phyloP scores from a whole-genome alignment of 495 filamentous ascomycete genomes.

The Echria macrotheca region DNA sequence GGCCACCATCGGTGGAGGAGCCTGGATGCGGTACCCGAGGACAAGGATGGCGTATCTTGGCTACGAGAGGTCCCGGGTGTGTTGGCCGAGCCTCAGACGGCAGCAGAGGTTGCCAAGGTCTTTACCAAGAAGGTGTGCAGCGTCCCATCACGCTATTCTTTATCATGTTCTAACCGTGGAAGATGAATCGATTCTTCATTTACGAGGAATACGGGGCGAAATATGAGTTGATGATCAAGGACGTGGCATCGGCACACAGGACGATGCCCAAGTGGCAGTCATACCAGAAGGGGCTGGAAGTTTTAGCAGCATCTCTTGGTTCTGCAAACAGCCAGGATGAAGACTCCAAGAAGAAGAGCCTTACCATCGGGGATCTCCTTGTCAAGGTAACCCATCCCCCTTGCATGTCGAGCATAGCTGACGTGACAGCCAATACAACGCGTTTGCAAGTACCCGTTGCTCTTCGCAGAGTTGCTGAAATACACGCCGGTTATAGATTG shows the following conservation, averaged over 20 bases:
- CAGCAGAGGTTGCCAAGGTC: constrained; percentile 67
- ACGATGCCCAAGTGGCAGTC: constrained; percentile 69
- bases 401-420: constrained; percentile 16
- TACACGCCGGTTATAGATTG: constrained; percentile 80
- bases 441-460: constrained; percentile 84
- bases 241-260: constrained; percentile 62
- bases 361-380: constrained; percentile 78
- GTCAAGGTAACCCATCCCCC: constrained; percentile 62
- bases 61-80: constrained; percentile 46
- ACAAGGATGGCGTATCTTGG: constrained; percentile 36
- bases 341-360: constrained; percentile 63
- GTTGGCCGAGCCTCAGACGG: constrained; percentile 64
- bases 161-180: neutral
- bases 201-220: constrained; percentile 87
- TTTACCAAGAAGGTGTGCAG: constrained; percentile 65
- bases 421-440: constrained; percentile 71
- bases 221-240: constrained; percentile 76
- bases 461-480: constrained; percentile 77
- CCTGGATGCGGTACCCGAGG: constrained; percentile 54
- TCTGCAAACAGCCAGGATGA: constrained; percentile 61
- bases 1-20: constrained; percentile 54
- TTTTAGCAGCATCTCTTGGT: constrained; percentile 67
- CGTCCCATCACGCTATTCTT: neutral
- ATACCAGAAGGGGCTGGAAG: constrained; percentile 85
- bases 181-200: constrained; percentile 75